A percentile compares a stretch with the other conserved stretches of the same genome.
Evolutionary conservation across 2,329 filamentous ascomycete species (phyloP).

Genomic region (Pseudogymnoascus sp.): DNA sequence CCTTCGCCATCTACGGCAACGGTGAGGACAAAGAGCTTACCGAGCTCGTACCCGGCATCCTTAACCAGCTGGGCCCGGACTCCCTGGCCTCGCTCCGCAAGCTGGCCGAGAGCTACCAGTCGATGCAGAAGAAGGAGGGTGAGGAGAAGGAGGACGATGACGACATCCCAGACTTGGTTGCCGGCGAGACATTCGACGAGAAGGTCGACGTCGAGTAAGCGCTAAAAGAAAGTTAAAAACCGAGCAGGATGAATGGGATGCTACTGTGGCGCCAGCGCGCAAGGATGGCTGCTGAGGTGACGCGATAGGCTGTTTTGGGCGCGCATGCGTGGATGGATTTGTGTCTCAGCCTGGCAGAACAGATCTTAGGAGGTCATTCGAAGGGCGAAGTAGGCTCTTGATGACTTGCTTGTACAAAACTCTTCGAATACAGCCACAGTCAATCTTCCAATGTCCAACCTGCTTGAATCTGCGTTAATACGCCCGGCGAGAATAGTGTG

Average conservation of each 20-base stretch:
- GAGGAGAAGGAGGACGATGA: constrained; percentile 75
- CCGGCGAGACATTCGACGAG: constrained; percentile 96
- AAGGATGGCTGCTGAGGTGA: constrained; percentile 1
- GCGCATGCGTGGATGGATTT: constrained; percentile 7
- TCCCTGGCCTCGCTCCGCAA: constrained; percentile 95
- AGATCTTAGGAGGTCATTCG: constrained; percentile 4
- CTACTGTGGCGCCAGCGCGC: background rate
- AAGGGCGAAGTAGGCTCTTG: constrained; percentile 6
- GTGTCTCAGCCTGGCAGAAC: constrained; percentile 8
- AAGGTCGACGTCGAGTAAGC: constrained; percentile 63
- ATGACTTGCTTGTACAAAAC: constrained; percentile 9
- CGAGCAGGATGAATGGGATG: constrained; percentile 4
- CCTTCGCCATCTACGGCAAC: constrained; percentile 98
- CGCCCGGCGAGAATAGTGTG: background rate
- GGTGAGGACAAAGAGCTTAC: constrained; percentile 99
- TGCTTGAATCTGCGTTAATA: background rate
- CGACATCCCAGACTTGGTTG: constrained; percentile 94
- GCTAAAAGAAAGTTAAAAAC: background rate
- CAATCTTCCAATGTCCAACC: constrained; percentile 6
- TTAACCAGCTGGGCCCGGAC: constrained; percentile 98
- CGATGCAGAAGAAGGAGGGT: constrained; percentile 87
- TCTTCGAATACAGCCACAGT: constrained; percentile 10
- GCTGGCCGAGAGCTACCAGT: constrained; percentile 99
- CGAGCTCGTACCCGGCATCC: constrained; percentile 96
- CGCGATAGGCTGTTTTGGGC: constrained; percentile 9